Evolutionary conservation across 768 basidiomycete genomes (phyloP).

Genomic region (Rhodotorula graminis): DNA sequence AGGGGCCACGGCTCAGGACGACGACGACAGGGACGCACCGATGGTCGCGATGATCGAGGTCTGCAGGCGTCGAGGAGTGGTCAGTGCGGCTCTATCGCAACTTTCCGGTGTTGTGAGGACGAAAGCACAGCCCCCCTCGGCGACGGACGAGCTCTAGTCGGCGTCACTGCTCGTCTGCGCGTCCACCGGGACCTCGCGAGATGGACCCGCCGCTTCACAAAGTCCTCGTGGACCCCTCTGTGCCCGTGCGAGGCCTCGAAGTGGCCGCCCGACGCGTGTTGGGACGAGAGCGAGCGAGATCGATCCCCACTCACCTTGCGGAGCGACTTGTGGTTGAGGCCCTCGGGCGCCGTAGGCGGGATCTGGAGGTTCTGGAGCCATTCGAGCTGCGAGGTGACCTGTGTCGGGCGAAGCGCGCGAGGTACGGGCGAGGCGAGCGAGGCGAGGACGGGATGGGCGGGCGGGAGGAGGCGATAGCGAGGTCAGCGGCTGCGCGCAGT

Average conservation of each 20-base stretch:
- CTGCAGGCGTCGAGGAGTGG: constrained; percentile 49
- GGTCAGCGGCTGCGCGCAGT: background rate
- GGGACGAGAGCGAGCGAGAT: background rate
- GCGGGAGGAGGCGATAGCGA: background rate
- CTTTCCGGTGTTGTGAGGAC: too few relatives aligned
- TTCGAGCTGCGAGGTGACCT: constrained; percentile 62
- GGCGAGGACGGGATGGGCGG: background rate
- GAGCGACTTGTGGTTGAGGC: constrained; percentile 72
- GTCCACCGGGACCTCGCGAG: too few relatives aligned
- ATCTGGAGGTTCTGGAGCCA: constrained; percentile 84
- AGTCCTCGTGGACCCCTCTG: background rate
- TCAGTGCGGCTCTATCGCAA: background rate
- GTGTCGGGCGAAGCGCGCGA: background rate
- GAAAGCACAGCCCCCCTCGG: background rate
- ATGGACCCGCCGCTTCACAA: background rate
- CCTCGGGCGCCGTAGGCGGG: constrained; percentile 63
- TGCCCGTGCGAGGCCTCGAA: background rate
- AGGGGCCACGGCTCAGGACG: background rate
- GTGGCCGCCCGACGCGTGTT: background rate
- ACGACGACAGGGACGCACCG: constrained; percentile 52
- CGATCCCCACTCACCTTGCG: constrained; percentile 70
- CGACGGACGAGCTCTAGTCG: constrained; percentile 3
- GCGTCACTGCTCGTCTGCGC: background rate
- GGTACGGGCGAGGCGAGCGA: background rate
- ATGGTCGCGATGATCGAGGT: constrained; percentile 98